Conservation (phyloP, 2,329 filamentous ascomycete species). For the Cytospora paraplurivora region DNA sequence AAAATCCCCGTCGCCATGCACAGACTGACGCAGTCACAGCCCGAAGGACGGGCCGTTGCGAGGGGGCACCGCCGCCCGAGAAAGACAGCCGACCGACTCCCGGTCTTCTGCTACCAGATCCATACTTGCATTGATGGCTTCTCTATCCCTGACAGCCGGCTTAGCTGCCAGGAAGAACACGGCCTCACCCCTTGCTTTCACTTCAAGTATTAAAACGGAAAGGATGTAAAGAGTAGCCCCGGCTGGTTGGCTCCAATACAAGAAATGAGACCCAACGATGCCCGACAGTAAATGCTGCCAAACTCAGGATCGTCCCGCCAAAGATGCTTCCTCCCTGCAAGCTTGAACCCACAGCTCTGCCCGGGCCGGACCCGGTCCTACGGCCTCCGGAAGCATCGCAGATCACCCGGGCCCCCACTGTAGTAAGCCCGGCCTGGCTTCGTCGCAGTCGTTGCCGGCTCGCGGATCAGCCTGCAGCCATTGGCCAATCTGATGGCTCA, state of each 20-base stretch:
- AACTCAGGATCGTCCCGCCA: neutral
- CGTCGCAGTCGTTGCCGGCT: neutral
- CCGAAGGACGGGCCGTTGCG: too few relatives aligned
- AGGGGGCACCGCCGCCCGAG: too few relatives aligned
- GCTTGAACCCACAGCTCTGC: neutral
- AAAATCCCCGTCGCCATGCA: neutral
- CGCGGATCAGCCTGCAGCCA: slow-evolving; percentile 4
- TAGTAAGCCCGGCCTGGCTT: neutral
- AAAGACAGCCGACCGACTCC: too few relatives aligned
- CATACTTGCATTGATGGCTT: too few relatives aligned
- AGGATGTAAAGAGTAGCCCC: neutral
- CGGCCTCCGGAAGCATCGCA: slow-evolving; percentile 20
- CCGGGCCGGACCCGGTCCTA: neutral
- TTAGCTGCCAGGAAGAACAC: too few relatives aligned
- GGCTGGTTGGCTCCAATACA: neutral
- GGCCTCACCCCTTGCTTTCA: too few relatives aligned
- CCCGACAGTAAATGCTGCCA: neutral
- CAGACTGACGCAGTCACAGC: too few relatives aligned
- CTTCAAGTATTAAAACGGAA: too few relatives aligned
- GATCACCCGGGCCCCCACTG: neutral
- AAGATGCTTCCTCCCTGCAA: neutral
- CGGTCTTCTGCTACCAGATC: too few relatives aligned
- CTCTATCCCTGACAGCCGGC: too few relatives aligned
- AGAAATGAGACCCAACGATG: neutral
- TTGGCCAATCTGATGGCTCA: neutral